These are phyloP conservation scores for Schrenkiella parvula DNA, from an alignment of 345 rosid species.

Conservation along the genomic window DNA sequence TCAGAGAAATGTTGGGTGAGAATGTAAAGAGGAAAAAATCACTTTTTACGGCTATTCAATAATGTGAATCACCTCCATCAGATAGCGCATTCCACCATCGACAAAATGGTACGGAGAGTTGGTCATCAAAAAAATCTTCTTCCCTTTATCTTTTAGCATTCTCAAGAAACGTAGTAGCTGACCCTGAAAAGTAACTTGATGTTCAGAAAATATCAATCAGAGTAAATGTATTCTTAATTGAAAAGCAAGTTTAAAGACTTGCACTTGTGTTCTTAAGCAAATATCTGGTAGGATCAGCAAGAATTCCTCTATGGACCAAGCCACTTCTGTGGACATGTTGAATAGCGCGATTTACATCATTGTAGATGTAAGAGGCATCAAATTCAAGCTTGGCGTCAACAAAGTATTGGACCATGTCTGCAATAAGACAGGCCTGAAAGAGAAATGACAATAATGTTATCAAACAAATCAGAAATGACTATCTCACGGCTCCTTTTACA, in stretches of 20 bases:
- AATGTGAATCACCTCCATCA: conserved; percentile 69
- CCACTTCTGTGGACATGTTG: conserved; percentile 97
- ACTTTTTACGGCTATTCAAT: not conserved
- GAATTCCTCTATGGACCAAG: conserved; percentile 83
- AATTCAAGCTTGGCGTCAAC: conserved; percentile 94
- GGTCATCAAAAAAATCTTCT: conserved; percentile 88
- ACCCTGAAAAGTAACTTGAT: conserved; percentile 42
- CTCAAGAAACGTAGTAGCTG: conserved; percentile 59
- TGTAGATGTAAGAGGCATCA: conserved; percentile 87
- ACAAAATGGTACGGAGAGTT: conserved; percentile 95
- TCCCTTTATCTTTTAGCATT: conserved; percentile 82
- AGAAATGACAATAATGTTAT: not conserved
- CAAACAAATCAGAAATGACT: not conserved
- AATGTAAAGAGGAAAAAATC: not conserved
- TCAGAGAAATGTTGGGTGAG: not conserved
- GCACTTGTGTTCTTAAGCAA: conserved; percentile 80
- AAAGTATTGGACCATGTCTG: conserved; percentile 87
- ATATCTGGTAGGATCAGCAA: conserved; percentile 75
- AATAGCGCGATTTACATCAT: conserved; percentile 89
- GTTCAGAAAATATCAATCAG: not conserved
- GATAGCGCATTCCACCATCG: conserved; percentile 91
- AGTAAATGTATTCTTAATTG: not conserved
- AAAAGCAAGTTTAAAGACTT: conserved; percentile 21
- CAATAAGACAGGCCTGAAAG: conserved; percentile 83
- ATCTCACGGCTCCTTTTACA: not conserved